Evolutionary conservation across 371 early-diverging fungal species (phyloP), one percentile per base, ranked within the genome.

Genomic region (Circinella umbellata): DNA sequence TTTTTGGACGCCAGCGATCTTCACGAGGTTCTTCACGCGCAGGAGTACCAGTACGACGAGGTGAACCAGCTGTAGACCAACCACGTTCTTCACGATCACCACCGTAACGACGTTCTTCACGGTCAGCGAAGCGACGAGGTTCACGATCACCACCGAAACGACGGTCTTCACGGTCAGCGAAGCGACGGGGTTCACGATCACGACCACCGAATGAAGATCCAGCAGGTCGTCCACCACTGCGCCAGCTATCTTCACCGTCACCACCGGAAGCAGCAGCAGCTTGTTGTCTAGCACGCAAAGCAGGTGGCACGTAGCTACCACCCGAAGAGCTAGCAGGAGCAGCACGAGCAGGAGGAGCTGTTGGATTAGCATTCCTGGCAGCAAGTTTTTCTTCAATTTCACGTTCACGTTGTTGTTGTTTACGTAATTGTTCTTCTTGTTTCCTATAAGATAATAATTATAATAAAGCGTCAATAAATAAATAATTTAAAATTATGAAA

Each of bases 381-480:
- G 49, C 66, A 14, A 76, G 37, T n/a, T 75, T 80, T 13, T 74
- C 76, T 66, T 84, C 84, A 54, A 81, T 75, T 54, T 78, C 84
- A 10, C 71, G 77, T 60, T 80, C 82, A 46, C 70, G 72, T 47
- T 84, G 81, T 17, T 69, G 71, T 60, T 82, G 79, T 48, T 76
- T 80, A 66, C 76, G 80, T 18, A 79, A 80, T 15, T 71, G 69
- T 63, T 79, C 85, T 46, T 80, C 82, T 10, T 76, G 64, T 70
- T 73, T 80, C 67, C 69, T 75, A 60, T 55, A 60, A 42, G 4
- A 39, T 39, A n/a, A n/a, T n/a, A n/a, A n/a, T n/a, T n/a, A n/a
- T n/a, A 27, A 27, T 27, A 27, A 27, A 27, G 27, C 2, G 27
- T 27, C 27, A 27, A 27, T 27, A 27, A 2, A 27, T 27, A 27